A percentile compares a stretch with the other conserved stretches of the same genome.
Conservation (phyloP, 108 stramenopile species). For the Skeletonema tropicum region DNA sequence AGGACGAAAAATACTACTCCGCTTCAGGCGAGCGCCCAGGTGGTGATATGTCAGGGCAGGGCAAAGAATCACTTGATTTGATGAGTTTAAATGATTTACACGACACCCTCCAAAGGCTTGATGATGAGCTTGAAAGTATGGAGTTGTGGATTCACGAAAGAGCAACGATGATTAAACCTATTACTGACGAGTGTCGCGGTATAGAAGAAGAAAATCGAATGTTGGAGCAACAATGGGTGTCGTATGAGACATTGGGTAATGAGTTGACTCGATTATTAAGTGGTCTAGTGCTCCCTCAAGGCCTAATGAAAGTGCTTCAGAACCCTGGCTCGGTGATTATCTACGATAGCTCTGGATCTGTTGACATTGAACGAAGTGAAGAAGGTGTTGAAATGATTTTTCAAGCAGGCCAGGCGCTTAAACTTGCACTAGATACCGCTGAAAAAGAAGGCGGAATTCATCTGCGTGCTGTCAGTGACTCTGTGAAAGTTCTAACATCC, state of each 20-base stretch:
- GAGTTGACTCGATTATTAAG: slow-evolving; percentile 78
- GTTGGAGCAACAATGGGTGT: slow-evolving; percentile 90
- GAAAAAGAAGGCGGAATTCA: slow-evolving; percentile 84
- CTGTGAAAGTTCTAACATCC: slow-evolving; percentile 62
- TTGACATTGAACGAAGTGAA: slow-evolving; percentile 79
- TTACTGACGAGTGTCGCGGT: slow-evolving; percentile 87
- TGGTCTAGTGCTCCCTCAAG: slow-evolving; percentile 68
- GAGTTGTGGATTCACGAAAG: slow-evolving; percentile 86
- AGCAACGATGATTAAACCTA: slow-evolving; percentile 83
- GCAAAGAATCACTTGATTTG: slow-evolving; percentile 69
- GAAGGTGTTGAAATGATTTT: slow-evolving; percentile 79
- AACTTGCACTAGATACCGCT: slow-evolving; percentile 78
- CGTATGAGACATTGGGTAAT: slow-evolving; percentile 73
- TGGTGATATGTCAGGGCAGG: slow-evolving; percentile 11
- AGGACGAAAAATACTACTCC: slow-evolving; percentile 86
- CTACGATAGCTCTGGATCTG: slow-evolving; percentile 65
- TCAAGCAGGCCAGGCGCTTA: slow-evolving; percentile 78
- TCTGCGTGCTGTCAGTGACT: slow-evolving; percentile 77
- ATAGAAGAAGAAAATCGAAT: slow-evolving; percentile 92
- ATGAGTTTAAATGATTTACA: slow-evolving; percentile 76
- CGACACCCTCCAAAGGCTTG: slow-evolving; percentile 74
- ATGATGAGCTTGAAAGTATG: slow-evolving; percentile 82
- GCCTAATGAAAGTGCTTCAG: slow-evolving; percentile 65
- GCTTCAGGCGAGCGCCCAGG: slow-evolving; percentile 35
- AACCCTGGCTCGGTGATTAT: slow-evolving; percentile 81